Base-by-base conservation (phyloP, 129 eudicot genomes). In the Helianthus tuberosus region DNA sequence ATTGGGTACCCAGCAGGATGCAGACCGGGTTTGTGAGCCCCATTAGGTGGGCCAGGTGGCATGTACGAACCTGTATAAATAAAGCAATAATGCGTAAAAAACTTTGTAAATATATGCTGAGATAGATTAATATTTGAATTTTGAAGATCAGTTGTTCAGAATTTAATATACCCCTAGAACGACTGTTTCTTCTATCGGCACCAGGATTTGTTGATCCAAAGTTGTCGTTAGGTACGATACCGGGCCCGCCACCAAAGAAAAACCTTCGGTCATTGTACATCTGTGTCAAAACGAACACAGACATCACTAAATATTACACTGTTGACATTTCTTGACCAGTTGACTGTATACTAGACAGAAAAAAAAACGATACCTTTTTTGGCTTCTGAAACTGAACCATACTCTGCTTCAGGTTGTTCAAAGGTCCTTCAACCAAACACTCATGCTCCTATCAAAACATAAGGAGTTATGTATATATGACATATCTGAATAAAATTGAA, bases 331-430 rank as follows among this genome's bases (percentile, higher is more conserved):
- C 11, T 11, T 27, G 32, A 27, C 32, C 32, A 27, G 32, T 27
- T 41, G 46, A 25, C 55, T 25, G 27, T 9, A 20, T 16, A 10
- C 47, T 29, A 39, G 20, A 1, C 5, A 3, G 20, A 57, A 49
- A 53, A 17, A 36, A 8, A 47, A 11, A 6, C 2, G 39, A 4
- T 72, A 92, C 98, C 89, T 92, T 92, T 69, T 92, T 92, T 50
- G 98, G 98, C 81, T 92, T 92, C 80, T 92, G 96, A 78, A 92
- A 92, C 38, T 89, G 96, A 70, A 92, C 98, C 98, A 92, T 92
- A 80, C 98, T 92, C 81, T 92, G 98, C 88, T 92, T 92, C 71
- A 92, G 69, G 76, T 92, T 92, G 77, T 84, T 92, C 36, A 92
- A 79, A 72, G 98, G 98, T 43, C 98, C 98, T 84, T 92, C 98